These are phyloP conservation scores for Serendipita sp. DNA, from an alignment of 768 basidiomycete species.

Conservation along the genomic window DNA sequence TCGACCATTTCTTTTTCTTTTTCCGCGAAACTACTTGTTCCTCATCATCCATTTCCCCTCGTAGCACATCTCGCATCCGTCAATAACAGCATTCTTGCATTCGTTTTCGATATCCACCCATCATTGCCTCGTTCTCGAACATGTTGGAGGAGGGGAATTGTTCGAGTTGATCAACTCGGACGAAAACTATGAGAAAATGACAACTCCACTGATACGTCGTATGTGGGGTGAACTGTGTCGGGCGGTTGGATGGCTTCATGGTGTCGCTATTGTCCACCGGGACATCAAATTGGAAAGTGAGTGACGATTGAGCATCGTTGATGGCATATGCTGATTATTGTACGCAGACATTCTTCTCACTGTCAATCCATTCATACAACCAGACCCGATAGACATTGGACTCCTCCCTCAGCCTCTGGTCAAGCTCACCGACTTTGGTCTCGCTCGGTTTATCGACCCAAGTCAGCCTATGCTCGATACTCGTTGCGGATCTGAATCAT, in stretches of 20 bases:
- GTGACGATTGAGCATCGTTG: slow-evolving; percentile 12
- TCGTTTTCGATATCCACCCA: slow-evolving; percentile 56
- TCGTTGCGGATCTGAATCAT: slow-evolving; percentile 77
- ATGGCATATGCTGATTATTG: background rate
- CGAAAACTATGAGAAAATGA: slow-evolving; percentile 19
- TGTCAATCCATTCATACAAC: slow-evolving; percentile 25
- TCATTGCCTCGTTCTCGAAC: slow-evolving; percentile 67
- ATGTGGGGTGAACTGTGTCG: slow-evolving; percentile 64
- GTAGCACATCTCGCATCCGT: slow-evolving; percentile 70
- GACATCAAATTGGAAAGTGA: slow-evolving; percentile 66
- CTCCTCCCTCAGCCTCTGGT: slow-evolving; percentile 40
- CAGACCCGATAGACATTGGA: slow-evolving; percentile 22
- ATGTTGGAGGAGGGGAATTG: slow-evolving; percentile 64
- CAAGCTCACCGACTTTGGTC: slow-evolving; percentile 79
- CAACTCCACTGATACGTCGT: slow-evolving; percentile 40
- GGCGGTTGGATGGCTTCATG: slow-evolving; percentile 80
- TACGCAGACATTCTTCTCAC: slow-evolving; percentile 64
- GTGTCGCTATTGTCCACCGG: slow-evolving; percentile 70
- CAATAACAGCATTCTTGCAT: slow-evolving; percentile 55
- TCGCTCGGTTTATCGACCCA: slow-evolving; percentile 70
- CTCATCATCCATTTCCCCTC: too few species aligned
- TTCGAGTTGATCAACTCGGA: slow-evolving; percentile 56
- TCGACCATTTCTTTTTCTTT: slow-evolving; percentile 13
- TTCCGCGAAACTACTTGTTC: background rate
- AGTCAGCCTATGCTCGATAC: slow-evolving; percentile 48